A percentile compares a stretch with the other conserved stretches of the same genome.
phyloP scores from a whole-genome alignment of 2,329 filamentous ascomycete species.

The Fusarium mangiferae region DNA sequence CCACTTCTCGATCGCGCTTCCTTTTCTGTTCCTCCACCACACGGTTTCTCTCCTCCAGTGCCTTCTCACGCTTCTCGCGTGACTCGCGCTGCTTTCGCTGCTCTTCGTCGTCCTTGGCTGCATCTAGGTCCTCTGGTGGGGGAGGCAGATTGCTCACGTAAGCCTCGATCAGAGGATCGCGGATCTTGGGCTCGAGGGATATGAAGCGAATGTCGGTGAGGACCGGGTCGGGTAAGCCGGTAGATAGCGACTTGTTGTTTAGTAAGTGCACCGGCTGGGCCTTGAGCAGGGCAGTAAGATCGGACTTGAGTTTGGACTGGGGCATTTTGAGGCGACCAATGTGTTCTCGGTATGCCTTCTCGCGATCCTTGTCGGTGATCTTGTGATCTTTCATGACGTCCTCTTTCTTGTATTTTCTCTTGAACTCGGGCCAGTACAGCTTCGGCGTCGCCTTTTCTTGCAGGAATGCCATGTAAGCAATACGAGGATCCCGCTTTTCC shows the following conservation, averaged over 20 bases:
- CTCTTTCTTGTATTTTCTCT: conserved; percentile 87
- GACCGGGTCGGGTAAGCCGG: conserved; percentile 69
- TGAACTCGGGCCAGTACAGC: conserved; percentile 97
- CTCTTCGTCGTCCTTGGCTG: conserved; percentile 62
- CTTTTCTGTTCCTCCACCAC: conserved; percentile 72
- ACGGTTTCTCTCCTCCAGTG: conserved; percentile 72
- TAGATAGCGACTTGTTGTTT: conserved; percentile 66
- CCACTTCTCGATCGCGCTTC: conserved; percentile 67
- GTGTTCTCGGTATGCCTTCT: conserved; percentile 83
- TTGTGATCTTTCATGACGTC: conserved; percentile 79
- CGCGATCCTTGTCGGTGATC: conserved; percentile 79
- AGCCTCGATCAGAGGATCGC: conserved; percentile 73
- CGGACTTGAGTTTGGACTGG: conserved; percentile 72
- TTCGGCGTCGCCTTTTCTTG: conserved; percentile 86
- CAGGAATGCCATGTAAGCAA: conserved; percentile 84
- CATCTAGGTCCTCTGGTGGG: conserved; percentile 58
- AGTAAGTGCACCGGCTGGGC: conserved; percentile 67
- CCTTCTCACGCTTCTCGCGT: conserved; percentile 70
- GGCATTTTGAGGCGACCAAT: conserved; percentile 74
- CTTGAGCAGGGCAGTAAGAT: conserved; percentile 73
- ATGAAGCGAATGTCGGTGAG: conserved; percentile 77
- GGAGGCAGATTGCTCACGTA: conserved; percentile 73
- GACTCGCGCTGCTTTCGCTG: conserved; percentile 61
- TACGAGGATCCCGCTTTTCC: conserved; percentile 83
- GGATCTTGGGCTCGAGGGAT: conserved; percentile 67